Conservation (phyloP, 177 flowering plant genomes). For the Vitis hybrid region DNA sequence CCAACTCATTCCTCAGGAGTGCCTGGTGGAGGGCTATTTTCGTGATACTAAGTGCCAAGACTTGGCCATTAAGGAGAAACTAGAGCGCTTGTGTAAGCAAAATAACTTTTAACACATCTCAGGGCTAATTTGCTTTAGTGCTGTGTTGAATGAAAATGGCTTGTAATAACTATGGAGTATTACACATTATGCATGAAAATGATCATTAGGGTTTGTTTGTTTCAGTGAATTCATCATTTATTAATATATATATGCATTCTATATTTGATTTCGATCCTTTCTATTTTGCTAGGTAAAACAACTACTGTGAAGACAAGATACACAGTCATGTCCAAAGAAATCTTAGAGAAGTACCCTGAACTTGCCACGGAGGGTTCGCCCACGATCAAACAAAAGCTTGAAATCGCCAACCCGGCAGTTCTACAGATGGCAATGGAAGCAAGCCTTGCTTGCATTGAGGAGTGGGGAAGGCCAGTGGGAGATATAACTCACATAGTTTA, state of each 20-base stretch:
- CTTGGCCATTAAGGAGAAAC: slow-evolving; percentile 56
- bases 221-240: not conserved
- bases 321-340: slow-evolving; percentile 73
- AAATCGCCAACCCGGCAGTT: slow-evolving; percentile 55
- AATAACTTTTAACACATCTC: not conserved
- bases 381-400: slow-evolving; percentile 58
- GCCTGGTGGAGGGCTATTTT: slow-evolving; percentile 66
- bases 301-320: slow-evolving; percentile 82
- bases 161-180: too few relatives aligned
- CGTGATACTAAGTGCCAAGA: slow-evolving; percentile 69
- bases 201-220: not conserved
- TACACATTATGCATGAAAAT: not conserved
- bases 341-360: slow-evolving; percentile 49
- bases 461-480: slow-evolving; percentile 58
- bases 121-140: too few relatives aligned
- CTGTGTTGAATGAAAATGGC: too few relatives aligned
- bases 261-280: not conserved
- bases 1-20: slow-evolving; percentile 62
- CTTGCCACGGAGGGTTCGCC: slow-evolving; percentile 50
- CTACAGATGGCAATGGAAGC: slow-evolving; percentile 67
- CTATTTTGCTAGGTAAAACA: slow-evolving; percentile 47
- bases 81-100: slow-evolving; percentile 68
- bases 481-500: slow-evolving; percentile 65
- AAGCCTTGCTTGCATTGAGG: slow-evolving; percentile 49
- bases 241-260: not conserved